Evolutionary conservation across 2,329 filamentous ascomycete genomes (phyloP).

Genomic region (Ustilaginoidea virens): DNA sequence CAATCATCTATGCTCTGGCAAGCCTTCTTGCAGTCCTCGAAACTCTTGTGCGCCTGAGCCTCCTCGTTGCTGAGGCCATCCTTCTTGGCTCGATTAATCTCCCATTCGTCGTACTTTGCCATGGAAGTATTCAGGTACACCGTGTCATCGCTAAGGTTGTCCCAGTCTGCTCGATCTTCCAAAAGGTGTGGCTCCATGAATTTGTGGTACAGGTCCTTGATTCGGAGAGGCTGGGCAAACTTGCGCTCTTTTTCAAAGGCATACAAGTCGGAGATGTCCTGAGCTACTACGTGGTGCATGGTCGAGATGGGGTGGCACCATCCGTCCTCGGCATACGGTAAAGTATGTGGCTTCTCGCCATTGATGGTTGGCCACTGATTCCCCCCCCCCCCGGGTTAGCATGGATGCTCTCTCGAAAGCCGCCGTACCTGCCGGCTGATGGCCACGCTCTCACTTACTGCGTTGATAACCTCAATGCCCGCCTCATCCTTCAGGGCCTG

Average conservation of each 20-base stretch:
- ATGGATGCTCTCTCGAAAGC: too few species aligned
- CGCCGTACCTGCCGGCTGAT: too few species aligned
- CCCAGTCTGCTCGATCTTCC: constrained; percentile 30
- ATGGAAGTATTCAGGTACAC: constrained; percentile 22
- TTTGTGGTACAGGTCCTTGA: constrained; percentile 31
- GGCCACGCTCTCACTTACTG: constrained; percentile 19
- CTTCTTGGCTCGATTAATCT: constrained; percentile 17
- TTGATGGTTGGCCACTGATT: constrained; percentile 40
- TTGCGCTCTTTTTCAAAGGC: constrained; percentile 31
- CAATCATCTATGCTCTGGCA: constrained; percentile 24
- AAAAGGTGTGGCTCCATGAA: constrained; percentile 27
- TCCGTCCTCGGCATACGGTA: constrained; percentile 29
- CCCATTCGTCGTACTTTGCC: constrained; percentile 15
- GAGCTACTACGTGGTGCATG: constrained; percentile 37
- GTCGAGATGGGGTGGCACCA: constrained; percentile 42
- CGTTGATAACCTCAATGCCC: constrained; percentile 23
- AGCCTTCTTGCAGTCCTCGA: constrained; percentile 26
- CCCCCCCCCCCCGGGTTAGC: too few species aligned
- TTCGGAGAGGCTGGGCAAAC: constrained; percentile 18
- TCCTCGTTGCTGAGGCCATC: constrained; percentile 20
- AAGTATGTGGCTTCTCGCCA: constrained; percentile 35
- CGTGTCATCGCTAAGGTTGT: constrained; percentile 32
- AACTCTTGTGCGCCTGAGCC: constrained; percentile 24
- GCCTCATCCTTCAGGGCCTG: constrained; percentile 28
- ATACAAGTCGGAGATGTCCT: constrained; percentile 35